Percentiles rank a stretch among this genome's conserved stretches.
Evolutionary conservation across 306 rosid species (phyloP).

Genomic region (Urtica urens): DNA sequence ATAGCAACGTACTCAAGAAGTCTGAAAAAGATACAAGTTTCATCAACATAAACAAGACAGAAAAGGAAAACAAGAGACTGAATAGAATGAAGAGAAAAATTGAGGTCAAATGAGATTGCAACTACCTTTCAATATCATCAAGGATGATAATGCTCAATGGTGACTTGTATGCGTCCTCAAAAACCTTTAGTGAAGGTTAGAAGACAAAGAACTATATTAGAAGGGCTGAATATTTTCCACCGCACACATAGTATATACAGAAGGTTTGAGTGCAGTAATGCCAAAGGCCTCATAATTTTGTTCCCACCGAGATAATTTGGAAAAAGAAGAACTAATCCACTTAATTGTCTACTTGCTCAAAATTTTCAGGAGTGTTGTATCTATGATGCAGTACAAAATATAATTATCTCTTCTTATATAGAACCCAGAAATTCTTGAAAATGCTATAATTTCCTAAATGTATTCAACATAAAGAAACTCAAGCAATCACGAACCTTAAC

Average conservation of each 20-base stretch:
- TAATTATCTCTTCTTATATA: slow-evolving; percentile 7
- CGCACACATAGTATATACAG: slow-evolving; percentile 2
- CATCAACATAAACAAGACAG: not conserved
- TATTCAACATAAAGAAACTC: slow-evolving; percentile 16
- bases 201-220: not conserved
- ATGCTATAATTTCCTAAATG: slow-evolving; percentile 2
- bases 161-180: slow-evolving; percentile 98
- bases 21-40: slow-evolving; percentile 19
- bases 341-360: not conserved
- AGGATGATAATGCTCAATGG: slow-evolving; percentile 90
- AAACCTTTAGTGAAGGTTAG: slow-evolving; percentile 42
- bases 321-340: slow-evolving; percentile 5
- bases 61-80: not conserved
- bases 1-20: slow-evolving; percentile 79
- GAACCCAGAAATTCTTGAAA: slow-evolving; percentile 8
- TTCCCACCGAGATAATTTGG: not conserved
- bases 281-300: not conserved
- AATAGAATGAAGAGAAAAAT: not conserved
- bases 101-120: slow-evolving; percentile 6
- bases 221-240: slow-evolving; percentile 14
- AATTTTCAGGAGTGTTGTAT: slow-evolving; percentile 1
- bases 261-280: too few species aligned
- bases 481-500: slow-evolving; percentile 62
- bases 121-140: slow-evolving; percentile 91
- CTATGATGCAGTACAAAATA: slow-evolving; percentile 9